Base-by-base conservation (phyloP, 2,329 filamentous ascomycete genomes). In the Colletotrichum plurivorum region DNA sequence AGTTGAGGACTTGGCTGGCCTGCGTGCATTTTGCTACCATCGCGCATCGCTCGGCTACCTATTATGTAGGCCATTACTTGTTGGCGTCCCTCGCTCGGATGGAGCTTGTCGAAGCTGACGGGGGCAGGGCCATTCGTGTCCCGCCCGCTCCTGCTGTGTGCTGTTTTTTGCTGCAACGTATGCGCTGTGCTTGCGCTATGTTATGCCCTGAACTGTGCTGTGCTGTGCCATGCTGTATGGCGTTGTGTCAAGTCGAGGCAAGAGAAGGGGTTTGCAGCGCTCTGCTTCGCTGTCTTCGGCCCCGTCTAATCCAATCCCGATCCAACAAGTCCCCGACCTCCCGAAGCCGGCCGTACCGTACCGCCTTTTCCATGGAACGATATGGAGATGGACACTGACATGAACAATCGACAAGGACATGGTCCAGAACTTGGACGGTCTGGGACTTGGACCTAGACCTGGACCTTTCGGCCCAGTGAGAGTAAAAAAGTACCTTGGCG, bases 241-340 rank as follows among this genome's bases (percentile, higher is more conserved):
- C 41, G 65, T 53, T 52, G 48, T 52, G 48, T 16, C 25, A 20
- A 13, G 48, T 18, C 39, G 36, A 48, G 60, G 51, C 48, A 8
- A n/a, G 46, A 16, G 48, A 45, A 31, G 59, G 43, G 59, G 53
- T 41, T 55, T 65, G 41, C 61, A 41, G 60, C 54, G 49, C 22
- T 55, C 27, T 69, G 66, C 66, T 65, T 65, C 55, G 54, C 39
- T 49, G 39, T 55, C 61, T 48, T 43, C 49, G 20, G 31, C 51
- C 45, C 27, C 27, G 9, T 9, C 31, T 36, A 53, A 48, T 52
- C 46, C 54, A 18, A 22, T 64, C 54, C 49, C 41, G 31, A 36
- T 48, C 25, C 56, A 43, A 53, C 52, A 25, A 18, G 22, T 25
- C 22, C 22, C 22, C 22, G 22, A 25, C 22, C 22, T 36, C 39